Conservation (phyloP, 139 green algal genomes). For the Raphidocelis subcapitata region DNA sequence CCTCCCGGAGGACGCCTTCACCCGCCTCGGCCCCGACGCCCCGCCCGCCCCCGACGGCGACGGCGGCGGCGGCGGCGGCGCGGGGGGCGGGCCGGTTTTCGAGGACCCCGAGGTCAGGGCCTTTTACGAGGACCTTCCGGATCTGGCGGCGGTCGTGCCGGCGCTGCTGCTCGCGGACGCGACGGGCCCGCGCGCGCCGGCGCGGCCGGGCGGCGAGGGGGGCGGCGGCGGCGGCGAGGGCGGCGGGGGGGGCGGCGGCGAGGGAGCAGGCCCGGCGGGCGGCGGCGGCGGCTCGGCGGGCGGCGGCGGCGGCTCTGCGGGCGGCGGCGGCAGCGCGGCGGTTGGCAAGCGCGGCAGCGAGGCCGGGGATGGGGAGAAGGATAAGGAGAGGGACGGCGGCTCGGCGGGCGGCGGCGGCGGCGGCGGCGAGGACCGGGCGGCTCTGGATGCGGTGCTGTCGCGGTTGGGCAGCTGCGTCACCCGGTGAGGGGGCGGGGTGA, state of each 20-base stretch:
- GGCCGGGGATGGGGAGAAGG: too few relatives aligned
- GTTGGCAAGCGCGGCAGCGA: too few relatives aligned
- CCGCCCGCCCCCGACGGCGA: not conserved
- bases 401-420: too few relatives aligned
- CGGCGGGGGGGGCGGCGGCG: too few relatives aligned
- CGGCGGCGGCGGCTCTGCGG: too few relatives aligned
- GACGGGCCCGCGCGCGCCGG: not conserved
- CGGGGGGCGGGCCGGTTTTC: constrained; percentile 51
- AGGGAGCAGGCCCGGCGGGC: too few relatives aligned
- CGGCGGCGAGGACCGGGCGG: constrained; percentile 17
- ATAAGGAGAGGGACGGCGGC: too few relatives aligned
- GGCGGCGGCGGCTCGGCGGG: too few relatives aligned
- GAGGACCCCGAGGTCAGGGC: constrained; percentile 82
- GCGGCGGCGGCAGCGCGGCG: too few relatives aligned
- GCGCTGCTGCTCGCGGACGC: constrained; percentile 70
- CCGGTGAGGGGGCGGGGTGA: too few relatives aligned
- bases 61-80: not conserved
- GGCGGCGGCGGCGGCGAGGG: too few relatives aligned
- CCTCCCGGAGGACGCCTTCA: constrained; percentile 63
- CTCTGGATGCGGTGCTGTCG: constrained; percentile 70
- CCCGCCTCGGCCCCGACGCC: constrained; percentile 34
- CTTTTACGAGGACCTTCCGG: constrained; percentile 88
- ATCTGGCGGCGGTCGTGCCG: constrained; percentile 79
- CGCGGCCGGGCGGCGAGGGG: too few relatives aligned
- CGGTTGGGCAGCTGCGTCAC: constrained; percentile 72